Base-by-base conservation (phyloP, 495 filamentous ascomycete genomes). In the Chaetomidium leptoderma region DNA sequence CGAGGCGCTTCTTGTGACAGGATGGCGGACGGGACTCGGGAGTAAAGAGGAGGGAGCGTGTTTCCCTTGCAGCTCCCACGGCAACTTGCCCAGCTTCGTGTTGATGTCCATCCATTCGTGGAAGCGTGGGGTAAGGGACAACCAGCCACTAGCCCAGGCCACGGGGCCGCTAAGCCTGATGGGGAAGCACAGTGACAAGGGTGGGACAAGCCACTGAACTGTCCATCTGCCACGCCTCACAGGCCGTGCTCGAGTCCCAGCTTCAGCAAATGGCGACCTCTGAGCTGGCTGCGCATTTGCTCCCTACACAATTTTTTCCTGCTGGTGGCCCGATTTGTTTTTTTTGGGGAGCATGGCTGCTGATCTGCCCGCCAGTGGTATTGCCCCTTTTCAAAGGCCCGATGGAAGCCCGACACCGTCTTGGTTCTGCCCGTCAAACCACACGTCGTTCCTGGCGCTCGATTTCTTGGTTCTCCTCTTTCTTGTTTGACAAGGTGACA, bases 61-160 rank as follows among this genome's bases (percentile, higher is more conserved):
- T 54, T 55, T 46, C 36, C 57, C 27, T n/a, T 50, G 27, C 52
- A 45, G 40, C 40, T 30, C 10, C 24, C 17, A 2, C 7, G 39
- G 33, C 14, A 24, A 17, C 16, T n/a, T 16, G 6, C n/a, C n/a
- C 29, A 42, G 17, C 33, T 30, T 40, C 39, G 29, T 43, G 50
- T 50, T 52, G 55, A 51, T 55, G 53, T 26, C 47, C 33, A 29
- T n/a, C 40, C 40, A 39, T 42, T 27, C 27, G 42, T 29, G 14
- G 53, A 23, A 62, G 54, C 62, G 62, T 61, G 62, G 62, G 62
- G 62, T 58, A 64, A 35, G 53, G 24, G 35, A 49, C 46, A 27
- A 39, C 57, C 61, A 58, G 47, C 54, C 40, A 49, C 23, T 45
- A 42, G 14, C 53, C 53, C 42, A 26, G 42, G 53, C 43, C 43